Evolutionary conservation across 2,329 filamentous ascomycete species (phyloP), one percentile per base, ranked within the genome.

Genomic region (Arthrobotrys pseudoclavata): DNA sequence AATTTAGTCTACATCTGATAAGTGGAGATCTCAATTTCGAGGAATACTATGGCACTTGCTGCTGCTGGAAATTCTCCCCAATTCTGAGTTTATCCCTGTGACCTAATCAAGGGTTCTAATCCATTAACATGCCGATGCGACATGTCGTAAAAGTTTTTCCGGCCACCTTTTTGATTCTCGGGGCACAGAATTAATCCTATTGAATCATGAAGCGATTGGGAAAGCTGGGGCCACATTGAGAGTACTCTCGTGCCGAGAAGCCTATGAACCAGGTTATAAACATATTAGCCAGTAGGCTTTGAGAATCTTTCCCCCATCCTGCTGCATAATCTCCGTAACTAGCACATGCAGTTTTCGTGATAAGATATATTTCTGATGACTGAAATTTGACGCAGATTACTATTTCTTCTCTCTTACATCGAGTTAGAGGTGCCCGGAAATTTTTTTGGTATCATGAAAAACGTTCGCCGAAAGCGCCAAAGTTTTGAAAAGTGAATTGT

Each of bases 141-240:
- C 15, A 37, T 66, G 31, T 47, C 31, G 66, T 24, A 70, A 76
- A 67, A 76, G 72, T 76, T 76, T 76, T 76, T 76, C 72, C 72
- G 72, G 37, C 47, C 7, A 29, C 29, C 18, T 48, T 22, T 74
- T 45, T 2, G 22, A 31, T 53, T 6, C 18, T 15, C 3, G 50
- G 22, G 42, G 26, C 34, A 29, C 24, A 22, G 6, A 55, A 57
- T 63, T 40, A 20, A 37, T 13, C 20, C 24, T 57, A 29, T 69
- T 7, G 26, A 53, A 31, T 18, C 24, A 20, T 68, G 61, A 34
- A 62, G 31, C 47, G 22, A 22, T 55, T 66, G 10, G 7, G 50
- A 45, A 40, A 47, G 45, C 64, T 60, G 26, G 48, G 57, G 18
- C 66, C 66, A 47, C 64, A 53, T 52, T 29, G 13, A 62, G 20